Evolutionary conservation across 441 rosid genomes (phyloP), one percentile per base, ranked within the genome.

Genomic region (Brassica balearica): DNA sequence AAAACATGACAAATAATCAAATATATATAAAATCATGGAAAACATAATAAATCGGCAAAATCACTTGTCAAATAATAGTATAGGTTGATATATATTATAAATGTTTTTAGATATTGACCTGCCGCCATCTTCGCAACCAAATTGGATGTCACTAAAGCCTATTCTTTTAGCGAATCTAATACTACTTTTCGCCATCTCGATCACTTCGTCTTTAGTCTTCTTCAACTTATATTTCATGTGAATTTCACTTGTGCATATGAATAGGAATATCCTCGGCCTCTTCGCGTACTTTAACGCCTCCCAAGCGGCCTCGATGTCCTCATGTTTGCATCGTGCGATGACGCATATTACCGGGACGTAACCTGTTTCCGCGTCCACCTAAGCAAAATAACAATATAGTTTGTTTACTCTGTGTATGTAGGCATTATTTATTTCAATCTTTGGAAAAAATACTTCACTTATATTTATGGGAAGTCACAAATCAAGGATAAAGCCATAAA

Each of bases 251-350:
- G 65, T 60, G 23, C 34, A 60, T 22, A 11, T 60, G 65, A 60
- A 60, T 60, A 60, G 5, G 8, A 23, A 22, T 60, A 60, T 23
- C 65, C 65, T 60, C 65, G 65, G 65, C 34, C 65, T 60, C 65
- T 60, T 60, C 34, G 65, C 65, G 34, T 60, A 60, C 65, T 60
- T 60, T n/a, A 60, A 12, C 15, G 65, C 34, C 65, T 60, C 65
- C 65, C 65, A 60, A 22, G 65, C 65, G 0, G 65, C 34, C 65
- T 23, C 34, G 1, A 60, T 60, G 34, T 60, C 65, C 11, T 60
- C 11, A 5, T 23, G 15, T 60, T 10, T 60, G 15, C 65, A 22
- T 60, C 65, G 34, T 59, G 64, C 64, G 3, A 59, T 22, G 32
- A 22, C 32, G 32, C 64, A 59, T 59, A 59, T 59, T 5, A 60